These are phyloP conservation scores for Pseudonitzschia pungens DNA, from an alignment of 108 stramenopile genomes.

Conservation along the genomic window DNA sequence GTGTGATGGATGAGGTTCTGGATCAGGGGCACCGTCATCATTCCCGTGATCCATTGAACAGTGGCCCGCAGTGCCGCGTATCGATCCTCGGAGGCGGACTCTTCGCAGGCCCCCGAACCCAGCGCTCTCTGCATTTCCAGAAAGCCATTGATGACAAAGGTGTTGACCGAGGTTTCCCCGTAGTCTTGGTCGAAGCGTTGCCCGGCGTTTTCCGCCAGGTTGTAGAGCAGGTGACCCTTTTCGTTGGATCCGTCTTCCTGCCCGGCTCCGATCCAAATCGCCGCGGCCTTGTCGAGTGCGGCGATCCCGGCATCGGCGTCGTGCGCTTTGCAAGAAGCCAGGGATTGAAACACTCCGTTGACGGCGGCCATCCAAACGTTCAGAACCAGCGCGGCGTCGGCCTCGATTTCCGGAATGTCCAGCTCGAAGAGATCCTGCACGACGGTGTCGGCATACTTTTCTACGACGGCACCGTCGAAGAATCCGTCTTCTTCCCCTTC, in stretches of 20 bases:
- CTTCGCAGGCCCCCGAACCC: conserved; percentile 13
- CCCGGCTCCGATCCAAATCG: conserved; percentile 69
- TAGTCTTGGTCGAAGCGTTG: conserved; percentile 47
- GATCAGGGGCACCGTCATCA: conserved; percentile 71
- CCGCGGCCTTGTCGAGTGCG: conserved; percentile 66
- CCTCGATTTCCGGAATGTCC: conserved; percentile 36
- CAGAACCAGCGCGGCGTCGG: conserved; percentile 51
- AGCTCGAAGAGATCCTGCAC: conserved; percentile 56
- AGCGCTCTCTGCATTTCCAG: conserved; percentile 31
- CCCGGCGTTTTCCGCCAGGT: conserved; percentile 51
- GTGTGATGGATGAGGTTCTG: conserved; percentile 75
- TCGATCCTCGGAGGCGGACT: conserved; percentile 8
- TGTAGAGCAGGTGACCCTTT: conserved; percentile 66
- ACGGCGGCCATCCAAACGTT: conserved; percentile 76
- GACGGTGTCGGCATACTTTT: conserved; percentile 55
- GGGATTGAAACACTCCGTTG: conserved; percentile 54
- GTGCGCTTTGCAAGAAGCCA: conserved; percentile 42
- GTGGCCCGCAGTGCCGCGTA: conserved; percentile 39
- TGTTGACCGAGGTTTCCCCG: conserved; percentile 53
- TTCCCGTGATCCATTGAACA: conserved; percentile 34
- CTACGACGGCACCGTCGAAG: conserved; percentile 57
- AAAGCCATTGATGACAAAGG: conserved; percentile 47
- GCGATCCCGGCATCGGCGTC: conserved; percentile 21
- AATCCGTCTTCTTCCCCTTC: conserved; percentile 47
- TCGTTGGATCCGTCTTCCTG: conserved; percentile 49